Base-by-base conservation (phyloP, 306 rosid genomes). In the Styphnolobium japonicum region DNA sequence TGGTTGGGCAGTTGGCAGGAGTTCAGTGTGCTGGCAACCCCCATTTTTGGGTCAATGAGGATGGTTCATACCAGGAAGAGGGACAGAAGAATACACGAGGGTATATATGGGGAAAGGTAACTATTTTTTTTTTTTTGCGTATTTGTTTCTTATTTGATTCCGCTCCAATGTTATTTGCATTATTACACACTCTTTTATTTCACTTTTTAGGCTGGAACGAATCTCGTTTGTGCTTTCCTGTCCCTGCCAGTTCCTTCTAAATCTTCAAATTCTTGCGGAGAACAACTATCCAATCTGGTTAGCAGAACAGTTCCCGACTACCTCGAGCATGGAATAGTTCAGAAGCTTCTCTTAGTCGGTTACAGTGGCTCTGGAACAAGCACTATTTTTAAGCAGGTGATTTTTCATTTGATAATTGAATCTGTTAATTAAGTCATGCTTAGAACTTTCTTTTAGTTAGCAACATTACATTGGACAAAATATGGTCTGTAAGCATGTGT, bases 31-130 rank as follows among this genome's bases (percentile, higher is more conserved):
- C 98, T 67, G 99, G 99, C 55, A 90, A 96, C 84, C 99, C 98
- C 22, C 99, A 96, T 83, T 96, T 96, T 88, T 96, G 99, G 99
- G 93, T 96, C 78, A 91, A 96, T 75, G 99, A 96, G 39, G 99
- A 96, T 78, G 99, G 99, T 45, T 96, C 99, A 48, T 96, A 96
- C 87, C 99, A 93, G 87, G 99, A 96, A 82, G 99, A 96, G 94
- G 99, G 99, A 52, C 99, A 96, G 90, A 96, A 74, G 87, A 96
- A 96, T 83, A 96, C 99, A 16, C 89, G 94, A 87, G 99, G 99
- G 25, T 96, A 85, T 82, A 89, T 96, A 75, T 96, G 98, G 99
- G 99, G 99, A 46, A 96, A 96, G 97, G 99, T 93, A 89, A 64
- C 66, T 12, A n/a, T 31, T 33, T 58, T 79, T 15, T 73, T 23